A percentile compares a stretch with the other conserved stretches of the same genome.
phyloP scores from a whole-genome alignment of 345 rosid species.

The Hibiscus mutabilis region DNA sequence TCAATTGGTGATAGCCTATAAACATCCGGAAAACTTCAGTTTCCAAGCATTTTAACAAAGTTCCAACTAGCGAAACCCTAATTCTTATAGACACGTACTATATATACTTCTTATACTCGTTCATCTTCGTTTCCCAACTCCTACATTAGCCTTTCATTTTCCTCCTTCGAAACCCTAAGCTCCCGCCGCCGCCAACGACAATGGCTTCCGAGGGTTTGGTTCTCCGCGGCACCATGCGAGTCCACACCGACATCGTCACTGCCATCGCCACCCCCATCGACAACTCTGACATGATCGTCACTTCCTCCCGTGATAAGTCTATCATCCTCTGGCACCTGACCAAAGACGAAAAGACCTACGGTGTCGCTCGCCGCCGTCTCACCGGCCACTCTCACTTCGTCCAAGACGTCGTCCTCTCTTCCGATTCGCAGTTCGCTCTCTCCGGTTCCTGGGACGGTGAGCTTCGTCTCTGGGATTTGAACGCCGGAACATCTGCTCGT shows the following conservation, averaged over 20 bases:
- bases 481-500: constrained; percentile 61
- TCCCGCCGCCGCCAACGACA: not conserved
- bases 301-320: constrained; percentile 94
- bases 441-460: constrained; percentile 98
- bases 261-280: constrained; percentile 92
- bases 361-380: constrained; percentile 80
- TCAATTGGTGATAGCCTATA: too few species aligned
- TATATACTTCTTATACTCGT: not conserved
- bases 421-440: constrained; percentile 92
- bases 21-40: too few species aligned
- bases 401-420: constrained; percentile 90
- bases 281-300: constrained; percentile 83
- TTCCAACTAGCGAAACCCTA: too few species aligned
- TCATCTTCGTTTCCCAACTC: not conserved
- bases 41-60: too few species aligned
- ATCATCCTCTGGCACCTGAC: constrained; percentile 81
- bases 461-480: constrained; percentile 96
- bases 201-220: constrained; percentile 50
- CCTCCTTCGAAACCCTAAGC: constrained; percentile 1
- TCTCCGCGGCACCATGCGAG: constrained; percentile 84
- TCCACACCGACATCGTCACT: constrained; percentile 92
- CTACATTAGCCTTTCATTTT: not conserved
- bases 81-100: not conserved
- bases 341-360: constrained; percentile 77
- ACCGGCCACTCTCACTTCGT: constrained; percentile 95